Evolutionary conservation across 805 yeast species (phyloP).

Genomic region (Hanseniaspora occidentalis): DNA sequence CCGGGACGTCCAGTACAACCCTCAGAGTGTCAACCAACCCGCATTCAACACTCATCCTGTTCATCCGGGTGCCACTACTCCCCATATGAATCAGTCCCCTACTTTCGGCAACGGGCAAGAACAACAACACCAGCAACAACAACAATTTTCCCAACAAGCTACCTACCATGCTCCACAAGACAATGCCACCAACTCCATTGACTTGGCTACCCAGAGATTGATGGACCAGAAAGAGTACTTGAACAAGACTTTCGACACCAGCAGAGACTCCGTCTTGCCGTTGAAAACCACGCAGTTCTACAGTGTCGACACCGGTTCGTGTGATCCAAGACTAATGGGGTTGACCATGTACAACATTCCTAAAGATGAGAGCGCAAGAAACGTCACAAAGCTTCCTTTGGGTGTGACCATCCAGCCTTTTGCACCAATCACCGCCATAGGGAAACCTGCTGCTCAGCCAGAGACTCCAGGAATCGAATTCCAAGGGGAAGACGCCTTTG

Average conservation of each 20-base stretch:
- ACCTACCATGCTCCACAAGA: neutral
- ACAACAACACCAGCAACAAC: neutral
- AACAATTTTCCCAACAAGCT: neutral
- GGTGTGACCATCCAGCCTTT: conserved; percentile 78
- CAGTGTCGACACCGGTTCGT: conserved; percentile 71
- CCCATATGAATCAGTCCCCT: neutral
- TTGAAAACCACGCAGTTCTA: conserved; percentile 58
- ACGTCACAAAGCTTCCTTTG: conserved; percentile 63
- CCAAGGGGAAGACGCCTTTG: neutral
- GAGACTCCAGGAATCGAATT: neutral
- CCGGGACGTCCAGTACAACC: neutral
- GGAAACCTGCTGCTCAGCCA: neutral
- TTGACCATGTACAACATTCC: conserved; percentile 79
- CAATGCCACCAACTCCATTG: conserved; percentile 14
- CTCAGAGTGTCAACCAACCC: neutral
- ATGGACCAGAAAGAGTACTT: conserved; percentile 26
- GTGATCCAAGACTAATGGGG: conserved; percentile 70
- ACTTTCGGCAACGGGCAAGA: neutral
- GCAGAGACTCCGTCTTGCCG: conserved; percentile 75
- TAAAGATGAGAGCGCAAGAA: conserved; percentile 52
- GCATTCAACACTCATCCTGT: neutral
- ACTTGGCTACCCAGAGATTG: conserved; percentile 24
- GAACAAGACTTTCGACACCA: conserved; percentile 46
- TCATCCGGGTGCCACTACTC: too few species aligned
- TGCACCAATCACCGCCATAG: conserved; percentile 38